phyloP scores from a whole-genome alignment of 176 grass and related monocot genomes.

The Echinochloa phyllopogon region DNA sequence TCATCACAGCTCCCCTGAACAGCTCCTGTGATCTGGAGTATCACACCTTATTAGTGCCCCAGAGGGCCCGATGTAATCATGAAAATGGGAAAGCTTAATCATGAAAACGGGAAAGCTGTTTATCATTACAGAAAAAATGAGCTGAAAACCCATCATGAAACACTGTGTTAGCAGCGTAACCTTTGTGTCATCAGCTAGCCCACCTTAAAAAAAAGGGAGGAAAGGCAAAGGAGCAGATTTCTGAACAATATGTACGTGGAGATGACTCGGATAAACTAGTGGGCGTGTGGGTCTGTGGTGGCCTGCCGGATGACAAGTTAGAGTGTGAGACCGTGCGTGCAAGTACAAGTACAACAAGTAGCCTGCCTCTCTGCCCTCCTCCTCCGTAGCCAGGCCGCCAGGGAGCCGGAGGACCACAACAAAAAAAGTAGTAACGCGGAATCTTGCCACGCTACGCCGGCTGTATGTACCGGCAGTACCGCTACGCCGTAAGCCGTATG shows the following conservation, averaged over 20 bases:
- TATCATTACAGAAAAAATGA: not conserved
- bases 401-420: not conserved
- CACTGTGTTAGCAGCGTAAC: not conserved
- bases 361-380: too few relatives aligned
- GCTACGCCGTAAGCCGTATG: not conserved
- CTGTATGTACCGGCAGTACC: not conserved
- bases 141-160: not conserved
- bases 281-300: not conserved
- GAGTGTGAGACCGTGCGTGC: not conserved
- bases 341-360: slow-evolving; percentile 33
- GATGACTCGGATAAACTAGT: not conserved
- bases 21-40: not conserved
- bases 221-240: not conserved
- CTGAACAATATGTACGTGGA: not conserved
- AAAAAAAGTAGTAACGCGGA: not conserved
- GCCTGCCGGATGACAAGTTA: not conserved
- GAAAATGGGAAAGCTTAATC: not conserved
- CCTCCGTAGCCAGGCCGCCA: not conserved
- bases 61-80: not conserved
- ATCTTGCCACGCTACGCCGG: not conserved
- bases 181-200: not conserved
- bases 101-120: not conserved
- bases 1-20: too few relatives aligned
- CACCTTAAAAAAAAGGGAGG: not conserved
- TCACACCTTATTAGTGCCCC: not conserved